A percentile compares a stretch with the other conserved stretches of the same genome.
Conservation (phyloP, 1,284 basidiomycete genomes). For the Ceratobasidium sp. region DNA sequence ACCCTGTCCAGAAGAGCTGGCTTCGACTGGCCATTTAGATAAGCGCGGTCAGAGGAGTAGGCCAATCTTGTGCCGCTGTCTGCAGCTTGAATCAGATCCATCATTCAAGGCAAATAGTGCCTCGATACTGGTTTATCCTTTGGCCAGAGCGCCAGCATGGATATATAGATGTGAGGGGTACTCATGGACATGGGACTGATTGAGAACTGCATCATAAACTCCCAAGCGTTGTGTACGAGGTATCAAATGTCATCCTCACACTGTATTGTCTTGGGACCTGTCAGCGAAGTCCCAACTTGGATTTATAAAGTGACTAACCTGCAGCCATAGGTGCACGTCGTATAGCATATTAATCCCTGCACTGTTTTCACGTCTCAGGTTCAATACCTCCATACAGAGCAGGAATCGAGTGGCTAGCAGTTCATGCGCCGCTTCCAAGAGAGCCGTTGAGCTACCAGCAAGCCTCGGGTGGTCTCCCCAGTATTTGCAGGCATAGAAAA, state of each 20-base stretch:
- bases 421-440: neutral
- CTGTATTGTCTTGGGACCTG: neutral
- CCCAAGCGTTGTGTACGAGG: neutral
- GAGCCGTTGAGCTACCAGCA: no score
- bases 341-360: neutral
- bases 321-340: neutral
- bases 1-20: no score
- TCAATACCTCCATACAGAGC: conserved; percentile 21
- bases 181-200: neutral
- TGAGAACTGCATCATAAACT: neutral
- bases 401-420: neutral
- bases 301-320: neutral
- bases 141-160: neutral
- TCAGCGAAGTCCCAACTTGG: no score
- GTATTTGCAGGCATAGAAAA: conserved; percentile 1
- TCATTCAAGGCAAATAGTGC: neutral
- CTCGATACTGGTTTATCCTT: neutral
- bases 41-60: no score
- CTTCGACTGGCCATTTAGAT: no score
- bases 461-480: neutral
- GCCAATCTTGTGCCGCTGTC: no score
- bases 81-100: no score
- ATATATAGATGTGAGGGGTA: neutral
- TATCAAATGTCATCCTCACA: neutral
- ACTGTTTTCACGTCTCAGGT: neutral